phyloP scores from a whole-genome alignment of 140 eudicot species.

The Cichorium intybus region DNA sequence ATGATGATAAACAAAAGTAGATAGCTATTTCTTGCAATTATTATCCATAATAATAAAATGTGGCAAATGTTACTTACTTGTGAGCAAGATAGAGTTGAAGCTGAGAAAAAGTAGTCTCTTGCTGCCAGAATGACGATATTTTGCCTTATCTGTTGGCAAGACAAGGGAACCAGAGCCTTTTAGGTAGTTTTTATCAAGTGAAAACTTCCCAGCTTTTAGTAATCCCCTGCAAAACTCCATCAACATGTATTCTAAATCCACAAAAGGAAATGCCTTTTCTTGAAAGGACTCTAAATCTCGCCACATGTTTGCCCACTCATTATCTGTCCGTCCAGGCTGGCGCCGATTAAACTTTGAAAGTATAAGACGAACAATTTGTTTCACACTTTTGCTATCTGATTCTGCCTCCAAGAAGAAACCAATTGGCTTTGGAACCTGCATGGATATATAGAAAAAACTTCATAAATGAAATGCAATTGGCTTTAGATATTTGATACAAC shows the following conservation, averaged over 20 bases:
- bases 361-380: conserved; percentile 84
- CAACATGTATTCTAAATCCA: conserved; percentile 83
- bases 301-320: conserved; percentile 96
- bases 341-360: conserved; percentile 87
- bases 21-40: background rate
- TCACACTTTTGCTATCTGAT: conserved; percentile 79
- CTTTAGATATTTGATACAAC: no score
- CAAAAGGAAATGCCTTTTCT: conserved; percentile 87
- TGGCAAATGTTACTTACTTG: conserved; percentile 54
- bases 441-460: conserved; percentile 20
- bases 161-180: conserved; percentile 74
- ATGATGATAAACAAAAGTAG: no score
- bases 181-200: conserved; percentile 82
- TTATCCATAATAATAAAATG: background rate
- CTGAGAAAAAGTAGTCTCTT: conserved; percentile 87
- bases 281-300: conserved; percentile 81
- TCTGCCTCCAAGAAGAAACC: conserved; percentile 67
- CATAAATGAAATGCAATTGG: conserved; percentile 5
- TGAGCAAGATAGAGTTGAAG: conserved; percentile 77
- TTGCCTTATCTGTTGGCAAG: conserved; percentile 88
- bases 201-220: conserved; percentile 91
- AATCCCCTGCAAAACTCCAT: conserved; percentile 93
- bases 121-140: conserved; percentile 89
- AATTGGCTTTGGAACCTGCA: conserved; percentile 95
- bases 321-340: conserved; percentile 74